Evolutionary conservation across 1,284 basidiomycete genomes (phyloP).

Genomic region (Cutaneotrichosporon sp.): DNA sequence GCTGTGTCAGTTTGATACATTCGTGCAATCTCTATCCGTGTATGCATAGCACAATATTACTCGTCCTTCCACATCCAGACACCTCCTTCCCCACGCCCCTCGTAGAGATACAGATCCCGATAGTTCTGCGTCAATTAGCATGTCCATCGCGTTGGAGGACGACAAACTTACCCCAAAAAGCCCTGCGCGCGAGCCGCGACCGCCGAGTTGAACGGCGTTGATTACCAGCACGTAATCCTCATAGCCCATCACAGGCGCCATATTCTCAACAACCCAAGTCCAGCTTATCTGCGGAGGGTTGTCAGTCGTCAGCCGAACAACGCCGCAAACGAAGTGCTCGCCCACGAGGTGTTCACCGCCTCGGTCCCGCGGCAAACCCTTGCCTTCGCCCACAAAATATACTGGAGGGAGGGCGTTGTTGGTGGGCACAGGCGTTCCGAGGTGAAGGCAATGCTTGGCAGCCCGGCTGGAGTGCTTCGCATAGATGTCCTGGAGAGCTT

Average conservation of each 20-base stretch:
- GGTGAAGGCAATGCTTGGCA: too few relatives aligned
- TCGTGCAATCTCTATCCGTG: too few relatives aligned
- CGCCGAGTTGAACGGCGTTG: neutral
- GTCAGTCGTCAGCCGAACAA: neutral
- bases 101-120: neutral
- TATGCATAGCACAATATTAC: too few relatives aligned
- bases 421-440: neutral
- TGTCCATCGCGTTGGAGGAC: too few relatives aligned
- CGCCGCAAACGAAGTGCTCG: neutral
- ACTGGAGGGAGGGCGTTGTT: neutral
- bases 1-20: too few relatives aligned
- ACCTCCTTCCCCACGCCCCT: neutral
- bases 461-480: neutral
- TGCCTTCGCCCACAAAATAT: neutral
- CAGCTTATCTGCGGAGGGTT: neutral
- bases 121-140: neutral
- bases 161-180: neutral
- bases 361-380: neutral
- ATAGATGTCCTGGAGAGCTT: neutral
- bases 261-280: neutral
- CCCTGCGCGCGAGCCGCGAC: neutral
- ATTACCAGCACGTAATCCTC: neutral
- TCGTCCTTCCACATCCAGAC: conserved; percentile 1
- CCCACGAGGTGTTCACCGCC: neutral
- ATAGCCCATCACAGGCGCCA: neutral